These are phyloP conservation scores for Elsinoe australis DNA, from an alignment of 2,329 filamentous ascomycete species.

Conservation along the genomic window DNA sequence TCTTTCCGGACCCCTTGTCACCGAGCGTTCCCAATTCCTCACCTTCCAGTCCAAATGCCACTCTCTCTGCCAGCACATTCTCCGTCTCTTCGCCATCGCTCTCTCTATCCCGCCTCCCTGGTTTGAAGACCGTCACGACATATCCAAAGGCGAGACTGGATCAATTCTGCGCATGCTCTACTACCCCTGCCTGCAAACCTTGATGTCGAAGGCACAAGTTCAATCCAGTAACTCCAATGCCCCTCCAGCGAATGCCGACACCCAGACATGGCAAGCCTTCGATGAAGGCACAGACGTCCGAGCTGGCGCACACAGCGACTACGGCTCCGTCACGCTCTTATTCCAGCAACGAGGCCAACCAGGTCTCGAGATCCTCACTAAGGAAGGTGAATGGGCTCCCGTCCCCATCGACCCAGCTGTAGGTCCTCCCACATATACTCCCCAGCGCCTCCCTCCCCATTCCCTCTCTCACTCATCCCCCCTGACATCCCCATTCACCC, in stretches of 20 bases:
- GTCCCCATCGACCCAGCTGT: conserved; percentile 38
- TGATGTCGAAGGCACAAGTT: conserved; percentile 29
- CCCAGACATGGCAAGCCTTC: conserved; percentile 22
- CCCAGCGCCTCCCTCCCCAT: neutral
- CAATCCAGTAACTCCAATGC: no score
- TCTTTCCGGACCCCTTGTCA: conserved; percentile 57
- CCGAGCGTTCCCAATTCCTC: conserved; percentile 54
- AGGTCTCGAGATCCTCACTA: conserved; percentile 72
- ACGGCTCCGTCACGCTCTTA: conserved; percentile 61
- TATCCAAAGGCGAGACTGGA: conserved; percentile 42
- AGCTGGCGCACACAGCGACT: conserved; percentile 88
- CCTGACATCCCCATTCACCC: neutral
- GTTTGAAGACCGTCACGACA: conserved; percentile 56
- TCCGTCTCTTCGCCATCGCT: conserved; percentile 70
- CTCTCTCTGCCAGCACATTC: conserved; percentile 61
- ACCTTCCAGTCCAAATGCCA: conserved; percentile 66
- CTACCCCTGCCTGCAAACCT: conserved; percentile 25
- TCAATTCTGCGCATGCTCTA: conserved; percentile 50
- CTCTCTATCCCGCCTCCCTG: conserved; percentile 49
- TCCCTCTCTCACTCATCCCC: neutral
- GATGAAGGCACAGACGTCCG: conserved; percentile 57
- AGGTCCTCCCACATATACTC: neutral
- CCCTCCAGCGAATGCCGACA: no score
- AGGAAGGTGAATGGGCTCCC: conserved; percentile 35
- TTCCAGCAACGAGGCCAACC: conserved; percentile 82